These are phyloP conservation scores for Diaporthe helianthi DNA, from an alignment of 2,329 filamentous ascomycete species.

Conservation along the genomic window DNA sequence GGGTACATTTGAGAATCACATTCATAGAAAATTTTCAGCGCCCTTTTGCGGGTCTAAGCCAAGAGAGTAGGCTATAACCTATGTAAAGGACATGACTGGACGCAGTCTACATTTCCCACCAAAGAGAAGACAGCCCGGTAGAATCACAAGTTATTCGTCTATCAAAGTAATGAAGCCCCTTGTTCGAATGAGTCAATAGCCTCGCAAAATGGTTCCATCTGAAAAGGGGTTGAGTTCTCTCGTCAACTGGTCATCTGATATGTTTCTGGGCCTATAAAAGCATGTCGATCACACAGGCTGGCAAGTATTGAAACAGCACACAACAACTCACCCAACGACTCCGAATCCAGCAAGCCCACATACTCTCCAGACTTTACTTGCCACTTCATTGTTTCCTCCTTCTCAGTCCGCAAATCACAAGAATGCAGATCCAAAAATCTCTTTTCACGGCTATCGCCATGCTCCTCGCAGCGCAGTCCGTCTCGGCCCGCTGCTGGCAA, in stretches of 20 bases:
- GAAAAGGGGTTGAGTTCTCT: neutral
- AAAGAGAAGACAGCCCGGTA: neutral
- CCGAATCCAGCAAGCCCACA: neutral
- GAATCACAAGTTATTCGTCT: neutral
- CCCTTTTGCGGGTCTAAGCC: neutral
- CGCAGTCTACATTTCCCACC: neutral
- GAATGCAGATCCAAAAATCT: neutral
- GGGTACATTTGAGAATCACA: neutral
- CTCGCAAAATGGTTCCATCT: neutral
- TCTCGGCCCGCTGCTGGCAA: neutral
- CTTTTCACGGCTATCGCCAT: neutral
- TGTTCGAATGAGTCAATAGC: neutral
- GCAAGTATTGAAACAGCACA: neutral
- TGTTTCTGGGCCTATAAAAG: neutral
- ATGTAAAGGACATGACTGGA: neutral
- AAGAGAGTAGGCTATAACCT: neutral
- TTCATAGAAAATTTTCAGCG: neutral
- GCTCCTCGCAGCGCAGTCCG: neutral
- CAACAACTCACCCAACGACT: neutral
- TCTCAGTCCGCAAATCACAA: neutral
- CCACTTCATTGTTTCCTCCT: neutral
- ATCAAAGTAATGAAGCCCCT: neutral
- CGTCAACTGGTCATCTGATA: neutral
- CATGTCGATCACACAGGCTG: neutral
- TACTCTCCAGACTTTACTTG: neutral